These are phyloP conservation scores for Drechslerella coelobrocha DNA, from an alignment of 2,329 filamentous ascomycete genomes.

Conservation along the genomic window DNA sequence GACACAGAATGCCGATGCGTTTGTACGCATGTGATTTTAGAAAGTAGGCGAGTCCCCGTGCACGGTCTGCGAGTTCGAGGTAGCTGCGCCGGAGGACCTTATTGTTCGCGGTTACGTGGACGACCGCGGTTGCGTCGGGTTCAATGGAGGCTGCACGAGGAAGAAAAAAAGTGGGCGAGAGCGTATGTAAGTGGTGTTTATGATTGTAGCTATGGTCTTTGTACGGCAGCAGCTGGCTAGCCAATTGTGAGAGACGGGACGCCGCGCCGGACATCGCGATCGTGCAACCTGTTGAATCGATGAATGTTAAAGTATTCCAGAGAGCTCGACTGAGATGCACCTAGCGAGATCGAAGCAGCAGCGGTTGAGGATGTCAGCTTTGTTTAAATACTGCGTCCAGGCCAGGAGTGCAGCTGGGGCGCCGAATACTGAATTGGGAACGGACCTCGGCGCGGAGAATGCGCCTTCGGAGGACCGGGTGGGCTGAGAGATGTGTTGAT, in stretches of 20 bases:
- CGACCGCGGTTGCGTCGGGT: conserved; percentile 82
- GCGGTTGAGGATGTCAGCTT: not conserved
- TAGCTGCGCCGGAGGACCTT: conserved; percentile 78
- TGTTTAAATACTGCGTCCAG: conserved; percentile 11
- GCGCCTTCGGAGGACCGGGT: conserved; percentile 2
- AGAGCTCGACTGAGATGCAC: not conserved
- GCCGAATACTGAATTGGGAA: not conserved
- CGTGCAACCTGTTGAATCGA: too few species aligned
- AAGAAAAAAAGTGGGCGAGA: conserved; percentile 87
- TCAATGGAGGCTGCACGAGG: conserved; percentile 87
- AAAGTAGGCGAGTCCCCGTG: conserved; percentile 86
- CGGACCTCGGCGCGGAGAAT: conserved; percentile 41
- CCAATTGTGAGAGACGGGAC: conserved; percentile 68
- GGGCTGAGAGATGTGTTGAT: conserved; percentile 20
- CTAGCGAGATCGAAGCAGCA: not conserved
- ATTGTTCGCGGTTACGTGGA: conserved; percentile 81
- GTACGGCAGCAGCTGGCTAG: conserved; percentile 61
- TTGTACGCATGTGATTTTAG: conserved; percentile 75
- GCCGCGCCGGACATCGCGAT: conserved; percentile 69
- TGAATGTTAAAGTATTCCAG: too few species aligned
- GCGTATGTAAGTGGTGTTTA: conserved; percentile 60
- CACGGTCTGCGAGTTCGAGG: conserved; percentile 80
- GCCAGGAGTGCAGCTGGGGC: not conserved
- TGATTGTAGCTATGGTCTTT: conserved; percentile 54
- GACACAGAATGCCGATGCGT: conserved; percentile 76